phyloP scores from a whole-genome alignment of 495 filamentous ascomycete genomes.

The Hyphodiscus hymeniophilus region DNA sequence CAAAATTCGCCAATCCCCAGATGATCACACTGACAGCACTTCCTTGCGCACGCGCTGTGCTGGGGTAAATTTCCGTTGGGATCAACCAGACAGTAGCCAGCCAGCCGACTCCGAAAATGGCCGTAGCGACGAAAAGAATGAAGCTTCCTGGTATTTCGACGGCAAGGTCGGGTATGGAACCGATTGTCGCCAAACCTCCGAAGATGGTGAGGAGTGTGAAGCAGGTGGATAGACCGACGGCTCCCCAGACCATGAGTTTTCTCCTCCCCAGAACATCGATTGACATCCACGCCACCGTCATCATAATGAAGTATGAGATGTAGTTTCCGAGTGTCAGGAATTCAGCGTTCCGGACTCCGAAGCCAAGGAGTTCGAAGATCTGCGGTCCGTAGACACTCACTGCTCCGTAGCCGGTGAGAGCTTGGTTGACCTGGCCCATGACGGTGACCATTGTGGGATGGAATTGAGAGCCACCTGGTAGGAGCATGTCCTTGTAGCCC shows the following conservation, averaged over 20 bases:
- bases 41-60: slow-evolving; percentile 43
- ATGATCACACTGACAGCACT: slow-evolving; percentile 44
- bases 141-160: slow-evolving; percentile 38
- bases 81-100: slow-evolving; percentile 48
- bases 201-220: slow-evolving; percentile 40
- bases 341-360: slow-evolving; percentile 35
- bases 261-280: slow-evolving; percentile 46
- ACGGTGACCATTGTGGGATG: slow-evolving; percentile 46
- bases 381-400: slow-evolving; percentile 52
- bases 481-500: slow-evolving; percentile 42
- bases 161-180: slow-evolving; percentile 24
- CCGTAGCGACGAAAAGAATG: slow-evolving; percentile 40
- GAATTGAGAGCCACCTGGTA: slow-evolving; percentile 32
- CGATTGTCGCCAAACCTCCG: slow-evolving; percentile 26
- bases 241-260: slow-evolving; percentile 40
- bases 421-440: slow-evolving; percentile 52
- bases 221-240: slow-evolving; percentile 32
- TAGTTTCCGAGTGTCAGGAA: slow-evolving; percentile 46
- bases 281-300: slow-evolving; percentile 43
- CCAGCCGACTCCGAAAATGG: slow-evolving; percentile 51
- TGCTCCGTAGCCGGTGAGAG: slow-evolving; percentile 45
- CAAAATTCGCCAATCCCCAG: slow-evolving; percentile 51
- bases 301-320: slow-evolving; percentile 44
- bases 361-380: slow-evolving; percentile 48
- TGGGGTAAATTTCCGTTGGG: slow-evolving; percentile 51